Evolutionary conservation across 2,329 filamentous ascomycete genomes (phyloP), one percentile per base, ranked within the genome.

Genomic region (Sclerotinia borealis): DNA sequence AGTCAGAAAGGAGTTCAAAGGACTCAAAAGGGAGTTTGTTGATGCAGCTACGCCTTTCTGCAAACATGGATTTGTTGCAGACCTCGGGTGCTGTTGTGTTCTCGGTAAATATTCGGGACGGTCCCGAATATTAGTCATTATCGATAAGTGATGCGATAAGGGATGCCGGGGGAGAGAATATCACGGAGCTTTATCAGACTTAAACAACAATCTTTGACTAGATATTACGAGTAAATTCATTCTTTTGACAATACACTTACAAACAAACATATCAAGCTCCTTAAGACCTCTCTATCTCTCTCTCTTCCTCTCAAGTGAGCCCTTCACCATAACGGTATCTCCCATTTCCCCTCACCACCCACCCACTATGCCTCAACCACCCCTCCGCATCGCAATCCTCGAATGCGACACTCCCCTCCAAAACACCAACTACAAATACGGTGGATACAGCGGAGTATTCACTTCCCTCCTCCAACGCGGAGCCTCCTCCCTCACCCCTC

Each of bases 321-420:
- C 17, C 19, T 22, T n/a, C 17, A 47, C 19, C 43, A n/a, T n/a
- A n/a, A n/a, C n/a, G n/a, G n/a, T n/a, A n/a, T n/a, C n/a, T n/a
- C n/a, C n/a, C n/a, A n/a, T n/a, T n/a, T n/a, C 15, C 7, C 36
- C 13, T 15, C 25, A 29, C 13, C 43, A 6, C 60, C 41, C 0
- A 54, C 22, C 37, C 59, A 65, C 43, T 48, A 74, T 74, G 72
- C 63, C 72, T 6, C 63, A 62, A 29, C 67, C 66, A 8, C 72
- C 72, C 43, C 71, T 75, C 51, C 71, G 73, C 51, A 74, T 97
- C 76, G 92, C 93, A 52, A 83, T 98, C 70, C 86, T 98, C 69
- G 91, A 96, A 80, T 89, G 90, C 79, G 93, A 96, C 77, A 90
- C 85, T 1, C 92, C 92, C 1, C 80, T 89, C 56, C 83, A 85